These are phyloP conservation scores for Coemansia sp. DNA, from an alignment of 192 early-diverging fungal species.

Conservation along the genomic window DNA sequence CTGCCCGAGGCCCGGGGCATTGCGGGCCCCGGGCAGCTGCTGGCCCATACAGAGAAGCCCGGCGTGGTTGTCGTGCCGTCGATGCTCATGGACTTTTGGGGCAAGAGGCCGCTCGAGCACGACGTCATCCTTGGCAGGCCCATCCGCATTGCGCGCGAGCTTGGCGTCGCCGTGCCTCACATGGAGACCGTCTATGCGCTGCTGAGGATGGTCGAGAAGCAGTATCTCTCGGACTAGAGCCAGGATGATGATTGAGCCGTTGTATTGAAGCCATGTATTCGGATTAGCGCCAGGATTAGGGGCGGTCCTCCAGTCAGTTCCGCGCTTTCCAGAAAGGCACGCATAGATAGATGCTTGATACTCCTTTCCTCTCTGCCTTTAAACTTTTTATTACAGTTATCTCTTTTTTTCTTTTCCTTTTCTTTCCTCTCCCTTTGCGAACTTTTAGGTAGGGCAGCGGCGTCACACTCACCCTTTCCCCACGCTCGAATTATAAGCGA, in stretches of 20 bases:
- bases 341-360: too few relatives aligned
- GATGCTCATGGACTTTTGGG: conserved; percentile 65
- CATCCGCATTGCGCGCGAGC: conserved; percentile 44
- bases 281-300: too few relatives aligned
- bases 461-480: too few relatives aligned
- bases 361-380: neutral
- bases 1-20: conserved; percentile 25
- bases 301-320: too few relatives aligned
- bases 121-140: conserved; percentile 61
- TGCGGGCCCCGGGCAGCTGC: conserved; percentile 34
- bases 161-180: conserved; percentile 48
- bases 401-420: neutral
- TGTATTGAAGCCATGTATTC: too few relatives aligned
- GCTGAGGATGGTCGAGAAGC: conserved; percentile 51
- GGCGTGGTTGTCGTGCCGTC: conserved; percentile 50
- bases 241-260: too few relatives aligned
- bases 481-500: too few relatives aligned
- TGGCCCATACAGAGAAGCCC: conserved; percentile 23
- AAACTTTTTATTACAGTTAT: neutral
- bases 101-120: conserved; percentile 58
- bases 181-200: conserved; percentile 59
- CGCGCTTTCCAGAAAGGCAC: too few relatives aligned
- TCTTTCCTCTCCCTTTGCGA: too few relatives aligned
- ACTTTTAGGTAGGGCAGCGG: too few relatives aligned
- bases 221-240: neutral